These are phyloP conservation scores for Fusarium sterilihyphosum DNA, from an alignment of 2,329 filamentous ascomycete species.

Conservation along the genomic window DNA sequence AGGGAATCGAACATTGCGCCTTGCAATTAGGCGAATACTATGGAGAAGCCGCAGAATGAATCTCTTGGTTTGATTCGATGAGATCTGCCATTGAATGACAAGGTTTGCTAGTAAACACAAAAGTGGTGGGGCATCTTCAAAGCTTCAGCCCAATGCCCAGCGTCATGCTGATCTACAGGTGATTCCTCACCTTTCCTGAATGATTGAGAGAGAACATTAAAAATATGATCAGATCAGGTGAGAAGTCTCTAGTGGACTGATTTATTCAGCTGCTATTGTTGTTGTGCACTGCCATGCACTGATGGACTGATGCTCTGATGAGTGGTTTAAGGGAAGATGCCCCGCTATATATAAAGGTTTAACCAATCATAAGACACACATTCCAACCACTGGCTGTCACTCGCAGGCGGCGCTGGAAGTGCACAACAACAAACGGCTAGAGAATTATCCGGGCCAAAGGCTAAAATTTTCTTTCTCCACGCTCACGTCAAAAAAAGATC, in stretches of 20 bases:
- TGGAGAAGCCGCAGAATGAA: accelerated
- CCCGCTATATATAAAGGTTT: accelerated
- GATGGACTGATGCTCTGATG: neutral
- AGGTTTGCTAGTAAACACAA: neutral
- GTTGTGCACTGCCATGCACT: neutral
- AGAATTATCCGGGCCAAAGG: neutral
- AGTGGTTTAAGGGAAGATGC: neutral
- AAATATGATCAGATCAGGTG: neutral
- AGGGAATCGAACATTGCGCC: accelerated
- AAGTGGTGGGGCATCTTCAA: neutral
- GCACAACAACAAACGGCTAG: neutral
- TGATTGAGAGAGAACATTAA: accelerated
- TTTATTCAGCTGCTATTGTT: neutral
- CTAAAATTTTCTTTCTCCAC: neutral
- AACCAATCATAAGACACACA: neutral
- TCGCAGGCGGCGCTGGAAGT: neutral
- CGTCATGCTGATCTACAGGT: too few relatives aligned
- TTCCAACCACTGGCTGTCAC: neutral
- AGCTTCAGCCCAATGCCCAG: neutral
- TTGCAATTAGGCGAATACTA: accelerated
- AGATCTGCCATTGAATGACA: neutral
- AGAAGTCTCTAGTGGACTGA: neutral
- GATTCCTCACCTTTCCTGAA: accelerated
- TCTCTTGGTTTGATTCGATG: accelerated
- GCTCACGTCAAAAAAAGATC: neutral